These are phyloP conservation scores for Zygotorulaspora florentina DNA, from an alignment of 805 yeast species.

Conservation along the genomic window DNA sequence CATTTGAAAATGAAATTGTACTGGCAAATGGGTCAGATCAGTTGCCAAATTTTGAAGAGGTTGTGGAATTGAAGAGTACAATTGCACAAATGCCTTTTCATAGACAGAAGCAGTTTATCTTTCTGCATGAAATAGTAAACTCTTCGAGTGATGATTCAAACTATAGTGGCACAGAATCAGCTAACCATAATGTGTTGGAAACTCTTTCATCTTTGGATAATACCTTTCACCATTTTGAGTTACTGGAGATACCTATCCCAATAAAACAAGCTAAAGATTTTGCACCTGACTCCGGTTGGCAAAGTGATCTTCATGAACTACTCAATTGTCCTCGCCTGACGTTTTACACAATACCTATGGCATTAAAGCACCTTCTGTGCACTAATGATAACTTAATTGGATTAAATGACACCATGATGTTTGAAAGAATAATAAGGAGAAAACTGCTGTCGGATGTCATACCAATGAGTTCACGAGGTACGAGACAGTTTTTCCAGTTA, in stretches of 20 bases:
- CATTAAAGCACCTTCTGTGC: conserved; percentile 9
- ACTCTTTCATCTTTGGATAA: conserved; percentile 1
- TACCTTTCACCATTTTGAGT: conserved; percentile 5
- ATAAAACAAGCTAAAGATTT: neutral
- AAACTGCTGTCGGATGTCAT: conserved; percentile 8
- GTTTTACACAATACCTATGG: conserved; percentile 9
- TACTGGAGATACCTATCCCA: conserved; percentile 11
- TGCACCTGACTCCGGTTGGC: neutral
- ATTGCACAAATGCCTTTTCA: conserved; percentile 8
- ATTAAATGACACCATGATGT: conserved; percentile 8
- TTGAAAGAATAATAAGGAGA: conserved; percentile 12
- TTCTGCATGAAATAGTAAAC: conserved; percentile 11
- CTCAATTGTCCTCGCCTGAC: conserved; percentile 5
- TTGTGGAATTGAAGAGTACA: conserved; percentile 4
- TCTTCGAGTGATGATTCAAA: conserved; percentile 14
- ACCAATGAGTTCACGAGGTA: conserved; percentile 12
- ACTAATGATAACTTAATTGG: conserved; percentile 11
- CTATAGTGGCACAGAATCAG: conserved; percentile 6
- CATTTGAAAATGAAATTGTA: neutral
- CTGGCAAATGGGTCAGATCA: neutral
- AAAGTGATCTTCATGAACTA: conserved; percentile 1
- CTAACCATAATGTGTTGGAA: neutral
- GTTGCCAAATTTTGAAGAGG: conserved; percentile 9
- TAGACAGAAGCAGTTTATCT: conserved; percentile 10
- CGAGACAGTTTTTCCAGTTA: conserved; percentile 7